phyloP scores from a whole-genome alignment of 805 yeast genomes.

The Maudiozyma pseudohumilis region DNA sequence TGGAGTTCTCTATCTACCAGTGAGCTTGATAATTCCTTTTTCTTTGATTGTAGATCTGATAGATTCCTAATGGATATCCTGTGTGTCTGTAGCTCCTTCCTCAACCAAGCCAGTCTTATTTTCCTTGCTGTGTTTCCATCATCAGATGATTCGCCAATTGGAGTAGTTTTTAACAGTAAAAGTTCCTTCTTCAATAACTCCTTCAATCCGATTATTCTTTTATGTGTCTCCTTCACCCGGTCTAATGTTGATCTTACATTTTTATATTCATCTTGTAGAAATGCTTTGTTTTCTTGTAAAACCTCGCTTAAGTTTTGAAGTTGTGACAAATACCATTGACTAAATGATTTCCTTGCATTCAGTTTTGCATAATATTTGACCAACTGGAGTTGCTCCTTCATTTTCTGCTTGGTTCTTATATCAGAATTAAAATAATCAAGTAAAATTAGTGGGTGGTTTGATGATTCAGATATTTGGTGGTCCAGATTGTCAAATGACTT shows the following conservation, averaged over 20 bases:
- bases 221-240: conserved; percentile 7
- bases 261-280: conserved; percentile 19
- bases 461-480: conserved; percentile 38
- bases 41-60: conserved; percentile 4
- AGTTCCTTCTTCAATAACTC: conserved; percentile 16
- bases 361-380: conserved; percentile 43
- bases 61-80: conserved; percentile 7
- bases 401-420: conserved; percentile 30
- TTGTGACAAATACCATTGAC: conserved; percentile 50
- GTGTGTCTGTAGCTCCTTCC: conserved; percentile 10
- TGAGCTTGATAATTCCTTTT: conserved; percentile 1
- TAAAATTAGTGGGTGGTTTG: conserved; percentile 48
- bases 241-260: conserved; percentile 12
- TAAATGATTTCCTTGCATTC: conserved; percentile 50
- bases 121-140: conserved; percentile 9
- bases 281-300: conserved; percentile 19
- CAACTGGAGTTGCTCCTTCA: conserved; percentile 40
- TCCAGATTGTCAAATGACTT: conserved; percentile 38
- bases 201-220: conserved; percentile 10
- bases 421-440: conserved; percentile 37
- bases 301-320: conserved; percentile 35
- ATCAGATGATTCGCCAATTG: conserved; percentile 6
- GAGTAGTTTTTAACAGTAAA: conserved; percentile 9
- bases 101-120: conserved; percentile 11
- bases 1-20: conserved; percentile 4